Percentiles rank a stretch among this genome's conserved stretches.
Conservation (phyloP, 805 yeast species). For the Candida piceae region DNA sequence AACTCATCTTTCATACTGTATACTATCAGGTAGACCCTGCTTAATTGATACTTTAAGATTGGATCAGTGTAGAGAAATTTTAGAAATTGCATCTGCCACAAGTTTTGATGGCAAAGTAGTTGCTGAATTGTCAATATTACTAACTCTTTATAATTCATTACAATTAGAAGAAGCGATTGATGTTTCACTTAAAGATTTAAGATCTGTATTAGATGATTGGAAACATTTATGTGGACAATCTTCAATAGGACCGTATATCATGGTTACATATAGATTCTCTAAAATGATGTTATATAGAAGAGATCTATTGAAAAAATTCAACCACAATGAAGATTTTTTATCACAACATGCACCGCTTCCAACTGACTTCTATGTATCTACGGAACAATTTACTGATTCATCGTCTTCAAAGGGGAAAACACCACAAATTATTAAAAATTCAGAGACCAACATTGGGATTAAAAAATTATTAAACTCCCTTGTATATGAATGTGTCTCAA, state of each 20-base stretch:
- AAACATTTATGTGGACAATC: conserved; percentile 20
- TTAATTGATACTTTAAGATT: conserved; percentile 55
- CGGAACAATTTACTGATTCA: neutral
- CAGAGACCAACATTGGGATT: neutral
- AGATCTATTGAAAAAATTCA: conserved; percentile 1
- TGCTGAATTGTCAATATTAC: conserved; percentile 57
- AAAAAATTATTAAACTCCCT: neutral
- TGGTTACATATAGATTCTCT: conserved; percentile 16
- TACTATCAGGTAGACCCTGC: conserved; percentile 65
- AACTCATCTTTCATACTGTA: conserved; percentile 57
- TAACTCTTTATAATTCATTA: conserved; percentile 55
- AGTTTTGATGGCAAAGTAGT: conserved; percentile 75
- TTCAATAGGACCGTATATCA: conserved; percentile 14
- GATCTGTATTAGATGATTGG: conserved; percentile 22
- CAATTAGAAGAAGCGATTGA: conserved; percentile 33
- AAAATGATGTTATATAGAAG: conserved; percentile 23
- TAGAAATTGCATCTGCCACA: conserved; percentile 55
- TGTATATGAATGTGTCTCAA: conserved; percentile 6
- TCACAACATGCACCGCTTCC: conserved; percentile 2
- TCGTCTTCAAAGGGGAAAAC: neutral
- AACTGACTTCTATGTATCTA: no score
- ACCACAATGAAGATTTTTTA: conserved; percentile 4
- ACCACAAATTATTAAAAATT: no score
- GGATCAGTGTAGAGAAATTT: conserved; percentile 52
- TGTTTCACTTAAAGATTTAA: conserved; percentile 19